Evolutionary conservation across 768 basidiomycete genomes (phyloP).

Genomic region (Termitomyces sp.): DNA sequence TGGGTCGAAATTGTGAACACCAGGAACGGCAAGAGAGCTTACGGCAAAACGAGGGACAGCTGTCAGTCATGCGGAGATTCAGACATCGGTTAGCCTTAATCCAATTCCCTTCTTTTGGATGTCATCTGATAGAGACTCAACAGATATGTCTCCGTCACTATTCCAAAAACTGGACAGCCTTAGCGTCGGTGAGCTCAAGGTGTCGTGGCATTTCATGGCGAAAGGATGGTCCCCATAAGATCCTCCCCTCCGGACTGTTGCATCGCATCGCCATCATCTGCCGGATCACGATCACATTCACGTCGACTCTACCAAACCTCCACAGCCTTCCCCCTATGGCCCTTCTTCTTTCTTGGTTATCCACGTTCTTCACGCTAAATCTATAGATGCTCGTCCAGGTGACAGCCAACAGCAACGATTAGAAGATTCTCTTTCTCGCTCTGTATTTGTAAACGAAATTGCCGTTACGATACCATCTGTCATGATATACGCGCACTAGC

Average conservation of each 20-base stretch:
- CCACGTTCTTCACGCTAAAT: background rate
- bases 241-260: background rate
- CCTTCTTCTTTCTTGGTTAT: background rate
- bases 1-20: slow-evolving; percentile 59
- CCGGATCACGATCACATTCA: slow-evolving; percentile 1
- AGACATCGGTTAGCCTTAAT: slow-evolving; percentile 47
- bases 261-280: slow-evolving; percentile 3
- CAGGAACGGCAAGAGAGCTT: slow-evolving; percentile 46
- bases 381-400: slow-evolving; percentile 12
- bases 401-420: slow-evolving; percentile 12
- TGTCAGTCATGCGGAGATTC: slow-evolving; percentile 50
- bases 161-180: slow-evolving; percentile 53
- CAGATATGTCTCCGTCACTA: slow-evolving; percentile 66
- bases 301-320: background rate
- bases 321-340: background rate
- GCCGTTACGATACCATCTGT: slow-evolving; percentile 1
- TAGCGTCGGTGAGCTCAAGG: slow-evolving; percentile 43
- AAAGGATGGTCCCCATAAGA: slow-evolving; percentile 39
- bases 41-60: slow-evolving; percentile 52
- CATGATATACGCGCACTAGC: background rate
- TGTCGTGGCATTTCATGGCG: slow-evolving; percentile 61
- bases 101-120: background rate
- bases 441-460: slow-evolving; percentile 12
- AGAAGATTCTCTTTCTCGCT: slow-evolving; percentile 12
- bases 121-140: background rate